Evolutionary conservation across 2,329 filamentous ascomycete genomes (phyloP).

Genomic region (Colletotrichum caudatum): DNA sequence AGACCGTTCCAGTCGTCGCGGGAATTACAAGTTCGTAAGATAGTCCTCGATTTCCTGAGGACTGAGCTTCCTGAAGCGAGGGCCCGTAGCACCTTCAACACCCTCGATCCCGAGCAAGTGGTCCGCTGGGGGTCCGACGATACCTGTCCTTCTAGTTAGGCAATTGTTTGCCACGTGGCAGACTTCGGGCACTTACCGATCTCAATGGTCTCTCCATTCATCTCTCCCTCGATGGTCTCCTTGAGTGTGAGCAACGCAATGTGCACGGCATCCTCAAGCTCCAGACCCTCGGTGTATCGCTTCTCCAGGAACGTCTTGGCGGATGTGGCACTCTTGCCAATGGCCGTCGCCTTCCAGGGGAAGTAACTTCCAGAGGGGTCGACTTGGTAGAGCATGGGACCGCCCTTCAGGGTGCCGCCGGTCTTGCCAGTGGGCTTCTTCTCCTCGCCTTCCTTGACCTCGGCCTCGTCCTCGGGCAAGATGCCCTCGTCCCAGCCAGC

Average conservation of each 20-base stretch:
- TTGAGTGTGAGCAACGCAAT: constrained; percentile 97
- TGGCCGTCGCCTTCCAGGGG: constrained; percentile 99
- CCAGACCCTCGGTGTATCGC: constrained; percentile 95
- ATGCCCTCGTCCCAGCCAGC: constrained; percentile 98
- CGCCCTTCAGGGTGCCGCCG: constrained; percentile 93
- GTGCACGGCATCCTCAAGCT: constrained; percentile 98
- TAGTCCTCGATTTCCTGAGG: constrained; percentile 99
- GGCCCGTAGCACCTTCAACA: constrained; percentile 85
- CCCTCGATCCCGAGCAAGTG: constrained; percentile 93
- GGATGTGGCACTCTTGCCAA: constrained; percentile 97
- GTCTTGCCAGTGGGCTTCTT: constrained; percentile 87
- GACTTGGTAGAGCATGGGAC: constrained; percentile 97
- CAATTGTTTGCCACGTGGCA: neutral
- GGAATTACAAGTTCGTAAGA: constrained; percentile 90
- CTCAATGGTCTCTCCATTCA: constrained; percentile 98
- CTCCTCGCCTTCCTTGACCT: constrained; percentile 69
- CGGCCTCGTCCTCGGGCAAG: constrained; percentile 80
- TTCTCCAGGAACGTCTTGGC: constrained; percentile 99
- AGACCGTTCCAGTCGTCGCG: constrained; percentile 44
- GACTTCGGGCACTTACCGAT: constrained; percentile 75
- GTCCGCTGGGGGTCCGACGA: constrained; percentile 93
- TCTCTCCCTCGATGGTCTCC: constrained; percentile 99
- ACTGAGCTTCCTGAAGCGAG: constrained; percentile 92
- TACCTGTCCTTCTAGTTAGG: constrained; percentile 68
- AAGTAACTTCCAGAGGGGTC: constrained; percentile 99